Percentiles rank a stretch among this genome's conserved stretches.
These are phyloP conservation scores for Blepharisma japonicum DNA, from an alignment of 73 alveolate genomes.

Conservation along the genomic window DNA sequence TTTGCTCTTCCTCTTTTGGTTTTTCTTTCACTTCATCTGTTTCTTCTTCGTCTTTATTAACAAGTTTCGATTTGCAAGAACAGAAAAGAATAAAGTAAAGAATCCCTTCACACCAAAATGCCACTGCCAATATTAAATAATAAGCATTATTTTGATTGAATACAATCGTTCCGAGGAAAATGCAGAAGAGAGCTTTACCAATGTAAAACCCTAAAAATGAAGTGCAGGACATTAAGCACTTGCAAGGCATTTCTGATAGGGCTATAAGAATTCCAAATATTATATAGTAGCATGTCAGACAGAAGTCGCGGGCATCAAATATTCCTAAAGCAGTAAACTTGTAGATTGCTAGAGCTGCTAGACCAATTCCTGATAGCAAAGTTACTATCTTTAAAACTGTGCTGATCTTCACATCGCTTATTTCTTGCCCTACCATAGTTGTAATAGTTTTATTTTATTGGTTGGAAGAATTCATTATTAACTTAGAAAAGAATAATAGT, in stretches of 20 bases:
- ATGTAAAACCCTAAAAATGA: not conserved
- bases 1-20: too few species aligned
- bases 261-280: not conserved
- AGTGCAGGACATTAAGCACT: not conserved
- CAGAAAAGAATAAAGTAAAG: too few species aligned
- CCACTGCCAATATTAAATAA: not conserved
- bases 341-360: not conserved
- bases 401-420: not conserved
- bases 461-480: too few species aligned
- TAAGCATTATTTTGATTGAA: not conserved
- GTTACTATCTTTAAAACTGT: not conserved
- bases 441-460: too few species aligned
- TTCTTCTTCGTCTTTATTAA: too few species aligned
- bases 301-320: not conserved
- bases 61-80: too few species aligned
- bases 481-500: too few species aligned
- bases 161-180: not conserved
- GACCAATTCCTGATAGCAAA: not conserved
- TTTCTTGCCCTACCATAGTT: too few species aligned
- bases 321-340: not conserved
- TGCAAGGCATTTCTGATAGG: constrained; percentile 29
- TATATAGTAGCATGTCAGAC: not conserved
- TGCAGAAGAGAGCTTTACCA: constrained; percentile 4
- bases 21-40: too few species aligned
- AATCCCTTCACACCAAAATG: not conserved